Evolutionary conservation across 768 basidiomycete species (phyloP), one percentile per base, ranked within the genome.

Genomic region (Boletus rubescentipes): DNA sequence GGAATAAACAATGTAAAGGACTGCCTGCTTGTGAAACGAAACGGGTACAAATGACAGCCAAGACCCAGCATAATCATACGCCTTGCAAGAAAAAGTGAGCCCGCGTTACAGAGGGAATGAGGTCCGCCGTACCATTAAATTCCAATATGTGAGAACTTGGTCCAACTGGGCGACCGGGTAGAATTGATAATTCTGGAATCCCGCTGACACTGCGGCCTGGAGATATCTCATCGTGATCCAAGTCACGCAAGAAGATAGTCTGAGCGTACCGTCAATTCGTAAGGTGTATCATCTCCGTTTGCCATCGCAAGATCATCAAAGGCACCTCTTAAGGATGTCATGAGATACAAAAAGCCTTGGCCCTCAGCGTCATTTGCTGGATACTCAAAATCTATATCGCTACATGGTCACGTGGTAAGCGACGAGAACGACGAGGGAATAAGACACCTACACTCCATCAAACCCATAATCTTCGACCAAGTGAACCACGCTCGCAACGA

Each of bases 371-470:
- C 66, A 50, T 70, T 80, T 32, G 78, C 66, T 0, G 90, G 88
- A 62, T 86, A 92, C 70, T 93, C 91, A 68, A 85, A 92, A 69
- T 93, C 90, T 44, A 89, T 67, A 57, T 89, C 86, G 64, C 85
- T 85, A 39, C 11, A 15, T 0, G n/a, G 6, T 0, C n/a, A n/a
- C 31, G 16, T 20, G 45, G 53, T 5, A 21, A 32, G 12, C 3
- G 37, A 16, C 2, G 23, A 46, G 14, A 32, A n/a, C 2, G 32
- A 26, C 2, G 16, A 26, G 10, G 7, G 14, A 15, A 35, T 3
- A 9, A 12, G 15, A 18, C 9, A 67, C 81, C 49, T 59, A 84
- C 85, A 89, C 80, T 48, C 91, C 91, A 61, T 92, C 91, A 46
- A 93, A 81, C 0, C 90, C 91, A 53, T 90, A 87, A 67, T 92